phyloP scores from a whole-genome alignment of 805 yeast species.

The Pichia thaimueangensis region DNA sequence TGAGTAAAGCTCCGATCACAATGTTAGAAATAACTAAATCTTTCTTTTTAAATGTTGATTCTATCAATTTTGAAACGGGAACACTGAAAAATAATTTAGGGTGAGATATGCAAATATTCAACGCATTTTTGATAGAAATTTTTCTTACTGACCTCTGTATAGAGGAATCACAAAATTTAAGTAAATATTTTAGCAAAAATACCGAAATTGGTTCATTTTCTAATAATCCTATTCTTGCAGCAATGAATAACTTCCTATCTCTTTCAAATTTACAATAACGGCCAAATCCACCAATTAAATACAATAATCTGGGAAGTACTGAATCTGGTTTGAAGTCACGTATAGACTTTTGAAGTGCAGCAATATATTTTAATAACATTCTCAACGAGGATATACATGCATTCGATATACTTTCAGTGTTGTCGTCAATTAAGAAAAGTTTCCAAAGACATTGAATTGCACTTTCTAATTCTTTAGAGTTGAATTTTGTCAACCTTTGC shows the following conservation, averaged over 20 bases:
- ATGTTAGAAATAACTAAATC: constrained; percentile 41
- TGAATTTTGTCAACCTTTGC: constrained; percentile 52
- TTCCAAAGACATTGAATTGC: constrained; percentile 69
- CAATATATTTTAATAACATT: constrained; percentile 42
- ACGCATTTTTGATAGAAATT: constrained; percentile 50
- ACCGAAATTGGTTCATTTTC: constrained; percentile 51
- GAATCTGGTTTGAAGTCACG: constrained; percentile 31
- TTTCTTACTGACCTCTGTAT: constrained; percentile 34
- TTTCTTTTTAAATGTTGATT: constrained; percentile 37
- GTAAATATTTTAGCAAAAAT: constrained; percentile 50
- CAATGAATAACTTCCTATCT: constrained; percentile 34
- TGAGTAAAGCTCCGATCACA: constrained; percentile 50
- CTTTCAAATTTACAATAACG: constrained; percentile 57
- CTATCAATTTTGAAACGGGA: constrained; percentile 46
- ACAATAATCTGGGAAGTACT: constrained; percentile 49
- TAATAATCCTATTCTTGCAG: constrained; percentile 36
- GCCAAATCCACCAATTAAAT: constrained; percentile 66
- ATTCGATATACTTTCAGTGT: constrained; percentile 44
- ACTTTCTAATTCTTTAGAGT: constrained; percentile 54
- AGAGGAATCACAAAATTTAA: constrained; percentile 40
- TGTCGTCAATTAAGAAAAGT: constrained; percentile 40
- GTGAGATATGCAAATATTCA: constrained; percentile 53
- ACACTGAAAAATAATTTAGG: constrained; percentile 61
- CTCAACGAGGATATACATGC: constrained; percentile 60
- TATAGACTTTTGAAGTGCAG: constrained; percentile 13